A percentile compares a stretch with the other conserved stretches of the same genome.
Evolutionary conservation across 257 asterid species (phyloP).

Genomic region (Penstemon eatonii): DNA sequence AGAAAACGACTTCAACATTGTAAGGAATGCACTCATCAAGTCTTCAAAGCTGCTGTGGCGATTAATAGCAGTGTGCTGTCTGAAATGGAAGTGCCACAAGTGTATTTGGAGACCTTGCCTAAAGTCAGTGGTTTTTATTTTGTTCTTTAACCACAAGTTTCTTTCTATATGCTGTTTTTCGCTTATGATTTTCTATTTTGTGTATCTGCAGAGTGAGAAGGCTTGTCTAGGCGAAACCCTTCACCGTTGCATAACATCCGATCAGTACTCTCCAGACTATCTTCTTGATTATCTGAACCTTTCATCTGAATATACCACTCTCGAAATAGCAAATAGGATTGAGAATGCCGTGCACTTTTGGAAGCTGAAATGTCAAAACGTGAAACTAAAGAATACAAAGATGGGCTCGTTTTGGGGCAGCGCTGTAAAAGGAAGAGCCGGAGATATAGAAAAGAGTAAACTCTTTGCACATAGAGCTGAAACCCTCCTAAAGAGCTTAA

Average conservation of each 20-base stretch:
- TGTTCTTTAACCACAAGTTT: neutral
- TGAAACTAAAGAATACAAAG: slow-evolving; percentile 40
- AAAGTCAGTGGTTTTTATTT: slow-evolving; percentile 48
- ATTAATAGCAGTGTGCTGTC: slow-evolving; percentile 67
- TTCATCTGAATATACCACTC: slow-evolving; percentile 69
- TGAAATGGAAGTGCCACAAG: slow-evolving; percentile 81
- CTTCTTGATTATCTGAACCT: slow-evolving; percentile 74
- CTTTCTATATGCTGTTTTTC: neutral
- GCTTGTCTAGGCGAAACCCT: slow-evolving; percentile 78
- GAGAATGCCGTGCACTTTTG: slow-evolving; percentile 77
- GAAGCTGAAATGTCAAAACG: slow-evolving; percentile 63
- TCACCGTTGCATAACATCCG: slow-evolving; percentile 65
- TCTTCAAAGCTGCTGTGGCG: slow-evolving; percentile 79
- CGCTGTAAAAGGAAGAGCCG: slow-evolving; percentile 51
- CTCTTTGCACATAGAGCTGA: slow-evolving; percentile 72
- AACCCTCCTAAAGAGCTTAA: slow-evolving; percentile 64
- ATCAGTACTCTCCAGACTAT: slow-evolving; percentile 72
- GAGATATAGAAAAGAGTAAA: slow-evolving; percentile 59
- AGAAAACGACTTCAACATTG: slow-evolving; percentile 66
- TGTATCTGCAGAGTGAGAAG: slow-evolving; percentile 67
- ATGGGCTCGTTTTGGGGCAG: slow-evolving; percentile 64
- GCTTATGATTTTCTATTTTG: neutral
- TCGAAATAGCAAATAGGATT: slow-evolving; percentile 77
- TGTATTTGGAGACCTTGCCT: slow-evolving; percentile 71
- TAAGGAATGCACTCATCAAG: slow-evolving; percentile 81